A percentile compares a stretch with the other conserved stretches of the same genome.
phyloP scores from a whole-genome alignment of 176 grass and related monocot species.

The Aegilops longissima region DNA sequence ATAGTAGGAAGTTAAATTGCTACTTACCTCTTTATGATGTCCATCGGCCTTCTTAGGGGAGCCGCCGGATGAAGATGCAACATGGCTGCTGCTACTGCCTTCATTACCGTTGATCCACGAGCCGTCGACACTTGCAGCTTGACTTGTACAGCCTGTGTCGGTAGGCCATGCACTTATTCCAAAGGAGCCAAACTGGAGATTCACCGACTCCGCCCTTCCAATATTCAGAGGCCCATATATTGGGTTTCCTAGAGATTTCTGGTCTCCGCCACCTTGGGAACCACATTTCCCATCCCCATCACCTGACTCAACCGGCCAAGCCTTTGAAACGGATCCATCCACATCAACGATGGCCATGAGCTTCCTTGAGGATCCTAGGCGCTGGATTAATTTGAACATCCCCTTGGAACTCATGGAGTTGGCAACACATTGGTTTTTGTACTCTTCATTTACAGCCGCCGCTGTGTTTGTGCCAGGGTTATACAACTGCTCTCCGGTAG shows the following conservation, averaged over 20 bases:
- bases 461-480: constrained; percentile 69
- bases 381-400: constrained; percentile 92
- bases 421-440: constrained; percentile 69
- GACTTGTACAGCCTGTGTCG: constrained; percentile 79
- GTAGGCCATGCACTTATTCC: constrained; percentile 92
- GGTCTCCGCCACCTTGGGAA: constrained; percentile 33
- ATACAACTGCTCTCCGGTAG: constrained; percentile 57
- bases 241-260: constrained; percentile 58
- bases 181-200: constrained; percentile 88
- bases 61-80: constrained; percentile 50
- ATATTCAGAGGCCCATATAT: constrained; percentile 83
- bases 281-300: constrained; percentile 37
- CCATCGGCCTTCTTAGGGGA: constrained; percentile 71
- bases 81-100: constrained; percentile 63
- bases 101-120: constrained; percentile 52
- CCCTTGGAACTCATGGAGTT: constrained; percentile 88
- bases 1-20: background rate
- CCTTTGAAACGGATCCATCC: constrained; percentile 89
- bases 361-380: constrained; percentile 73
- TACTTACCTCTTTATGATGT: constrained; percentile 70
- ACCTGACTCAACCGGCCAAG: constrained; percentile 65
- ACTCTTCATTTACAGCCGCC: constrained; percentile 67
- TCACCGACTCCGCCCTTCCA: constrained; percentile 68
- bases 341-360: constrained; percentile 88
- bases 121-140: constrained; percentile 56